Evolutionary conservation across 2,329 filamentous ascomycete species (phyloP).

Genomic region (Fusarium neocosmosporiellum): DNA sequence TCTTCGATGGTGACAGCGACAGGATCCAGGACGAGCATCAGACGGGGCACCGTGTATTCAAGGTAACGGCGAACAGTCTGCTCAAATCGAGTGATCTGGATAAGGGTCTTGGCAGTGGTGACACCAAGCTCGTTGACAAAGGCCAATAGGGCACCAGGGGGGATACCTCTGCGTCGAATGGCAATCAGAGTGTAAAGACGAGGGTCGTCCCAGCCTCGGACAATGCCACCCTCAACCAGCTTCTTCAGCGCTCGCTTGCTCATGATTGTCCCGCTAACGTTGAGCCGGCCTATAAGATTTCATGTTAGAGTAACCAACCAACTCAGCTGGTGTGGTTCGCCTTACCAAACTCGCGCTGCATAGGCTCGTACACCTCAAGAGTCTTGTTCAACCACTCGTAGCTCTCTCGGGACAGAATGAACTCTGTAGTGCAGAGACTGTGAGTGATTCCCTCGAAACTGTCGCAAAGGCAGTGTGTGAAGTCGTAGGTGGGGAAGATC

Average conservation of each 20-base stretch:
- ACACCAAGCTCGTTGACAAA: constrained; percentile 94
- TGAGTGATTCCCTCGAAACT: constrained; percentile 93
- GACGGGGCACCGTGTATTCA: constrained; percentile 85
- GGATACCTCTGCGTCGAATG: constrained; percentile 85
- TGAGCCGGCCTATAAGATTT: constrained; percentile 55
- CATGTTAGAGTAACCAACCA: not conserved
- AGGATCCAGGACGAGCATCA: constrained; percentile 91
- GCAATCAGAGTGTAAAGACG: constrained; percentile 89
- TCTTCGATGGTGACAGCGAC: constrained; percentile 86
- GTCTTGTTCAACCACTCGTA: constrained; percentile 92
- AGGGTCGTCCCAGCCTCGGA: constrained; percentile 92
- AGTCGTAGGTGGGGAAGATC: constrained; percentile 96
- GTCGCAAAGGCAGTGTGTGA: constrained; percentile 90
- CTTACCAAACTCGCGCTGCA: constrained; percentile 85
- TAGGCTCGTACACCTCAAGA: constrained; percentile 86
- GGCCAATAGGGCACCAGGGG: constrained; percentile 86
- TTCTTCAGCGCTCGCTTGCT: constrained; percentile 87
- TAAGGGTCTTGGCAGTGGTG: constrained; percentile 82
- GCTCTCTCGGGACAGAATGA: constrained; percentile 83
- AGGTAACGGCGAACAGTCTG: constrained; percentile 87
- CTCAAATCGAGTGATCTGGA: constrained; percentile 86
- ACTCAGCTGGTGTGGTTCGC: not conserved
- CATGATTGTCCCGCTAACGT: constrained; percentile 85
- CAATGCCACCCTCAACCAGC: constrained; percentile 80
- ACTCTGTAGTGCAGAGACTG: constrained; percentile 93